Evolutionary conservation across 805 yeast species (phyloP), one percentile per base, ranked within the genome.

Genomic region (Teunomyces aglyptinius): DNA sequence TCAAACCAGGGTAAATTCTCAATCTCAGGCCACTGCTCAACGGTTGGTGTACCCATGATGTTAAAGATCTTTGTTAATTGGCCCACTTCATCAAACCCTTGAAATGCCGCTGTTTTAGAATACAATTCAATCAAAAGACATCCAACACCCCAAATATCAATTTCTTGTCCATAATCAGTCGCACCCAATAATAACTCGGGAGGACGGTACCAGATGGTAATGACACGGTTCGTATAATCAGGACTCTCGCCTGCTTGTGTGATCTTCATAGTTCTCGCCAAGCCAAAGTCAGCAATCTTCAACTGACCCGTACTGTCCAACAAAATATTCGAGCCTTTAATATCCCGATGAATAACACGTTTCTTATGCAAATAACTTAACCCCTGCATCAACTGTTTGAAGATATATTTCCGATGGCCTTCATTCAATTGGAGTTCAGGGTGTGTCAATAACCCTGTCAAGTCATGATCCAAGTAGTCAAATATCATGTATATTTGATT

Each of bases 121-220:
- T 88, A 89, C 32, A 94, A 64, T 63, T 94, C 98, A 22, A 89
- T 77, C 49, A 94, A 70, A 20, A 94, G 71, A 68, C 98, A 94
- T 2, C 99, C 99, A 50, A 89, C 83, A 0, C 98, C 97, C 99
- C 99, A 94, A 54, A 89, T 83, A 61, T 94, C 99, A 7, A 94
- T 94, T 56, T 88, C 96, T 34, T 89, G 70, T 0, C 91, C 94
- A 65, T 94, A 94, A 48, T 83, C 84, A 0, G 98, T 91, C 0
- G 96, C 83, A 1, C 99, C 99, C 48, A 94, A 66, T 32, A 94
- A 70, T 27, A 94, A 75, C 64, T 92, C 99, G 0, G 98, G 98
- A 1, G 99, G 99, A 49, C 99, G 78, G 64, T 94, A 92, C 99
- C 99, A 94, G 32, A 94, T 71, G 0, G 99, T 94, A 45, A 94